phyloP scores from a whole-genome alignment of 495 filamentous ascomycete species.

The Aspergillus nidulans region DNA sequence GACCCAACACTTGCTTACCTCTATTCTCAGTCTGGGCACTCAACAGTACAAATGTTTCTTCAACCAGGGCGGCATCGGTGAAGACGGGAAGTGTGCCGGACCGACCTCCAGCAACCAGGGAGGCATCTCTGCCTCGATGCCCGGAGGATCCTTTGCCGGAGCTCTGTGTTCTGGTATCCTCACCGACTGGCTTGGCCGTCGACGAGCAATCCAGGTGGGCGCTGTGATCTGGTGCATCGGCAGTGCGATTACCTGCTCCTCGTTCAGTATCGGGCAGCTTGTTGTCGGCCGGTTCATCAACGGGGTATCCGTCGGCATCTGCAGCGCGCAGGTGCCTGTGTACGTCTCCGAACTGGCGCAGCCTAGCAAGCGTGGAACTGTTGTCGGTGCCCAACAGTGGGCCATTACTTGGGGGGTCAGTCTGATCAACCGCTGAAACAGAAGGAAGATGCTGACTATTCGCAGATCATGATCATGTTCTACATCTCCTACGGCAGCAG shows the following conservation, averaged over 20 bases:
- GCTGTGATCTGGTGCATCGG: constrained; percentile 65
- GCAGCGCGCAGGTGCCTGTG: constrained; percentile 75
- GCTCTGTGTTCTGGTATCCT: constrained; percentile 64
- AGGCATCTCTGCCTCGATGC: constrained; percentile 68
- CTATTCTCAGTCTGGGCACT: constrained; percentile 1
- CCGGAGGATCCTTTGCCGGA: constrained; percentile 69
- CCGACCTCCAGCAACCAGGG: constrained; percentile 48
- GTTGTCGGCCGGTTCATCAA: constrained; percentile 74
- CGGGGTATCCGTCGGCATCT: constrained; percentile 72
- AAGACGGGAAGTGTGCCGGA: constrained; percentile 40
- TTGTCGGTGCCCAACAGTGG: constrained; percentile 75
- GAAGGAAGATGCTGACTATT: not conserved
- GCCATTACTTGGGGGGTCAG: constrained; percentile 68
- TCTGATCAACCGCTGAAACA: not conserved
- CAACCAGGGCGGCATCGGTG: constrained; percentile 44
- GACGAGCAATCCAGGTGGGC: constrained; percentile 62
- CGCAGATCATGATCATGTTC: constrained; percentile 72
- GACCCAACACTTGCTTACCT: too few species aligned
- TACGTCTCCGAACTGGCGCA: constrained; percentile 74
- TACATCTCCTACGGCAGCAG: constrained; percentile 72
- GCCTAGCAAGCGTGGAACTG: constrained; percentile 65
- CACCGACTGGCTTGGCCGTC: constrained; percentile 65
- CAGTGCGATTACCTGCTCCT: constrained; percentile 63
- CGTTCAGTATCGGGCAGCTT: constrained; percentile 72
- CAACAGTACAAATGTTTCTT: constrained; percentile 59